Conservation (phyloP, 73 alveolate genomes). For the Paramecium biaurelia region DNA sequence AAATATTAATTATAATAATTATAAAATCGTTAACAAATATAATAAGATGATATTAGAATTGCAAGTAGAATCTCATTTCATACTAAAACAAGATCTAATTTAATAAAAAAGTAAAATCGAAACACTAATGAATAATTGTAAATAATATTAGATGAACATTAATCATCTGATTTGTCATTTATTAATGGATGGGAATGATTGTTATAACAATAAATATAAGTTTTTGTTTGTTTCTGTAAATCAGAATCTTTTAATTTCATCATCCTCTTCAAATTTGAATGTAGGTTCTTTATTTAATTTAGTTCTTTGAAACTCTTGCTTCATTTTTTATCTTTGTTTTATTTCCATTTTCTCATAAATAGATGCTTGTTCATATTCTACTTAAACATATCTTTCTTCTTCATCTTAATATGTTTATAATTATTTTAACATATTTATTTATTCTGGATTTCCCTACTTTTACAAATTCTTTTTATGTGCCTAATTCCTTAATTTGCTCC, state of each 20-base stretch:
- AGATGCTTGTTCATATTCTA: constrained; percentile 13
- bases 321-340: not conserved
- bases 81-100: not conserved
- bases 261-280: constrained; percentile 27
- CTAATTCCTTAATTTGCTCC: constrained; percentile 40
- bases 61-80: not conserved
- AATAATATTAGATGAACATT: not conserved
- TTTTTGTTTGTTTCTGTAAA: not conserved
- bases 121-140: not conserved
- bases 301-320: constrained; percentile 15
- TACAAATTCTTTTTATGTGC: not conserved
- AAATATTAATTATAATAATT: not conserved
- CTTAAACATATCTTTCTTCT: not conserved
- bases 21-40: not conserved
- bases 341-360: constrained; percentile 44
- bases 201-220: not conserved
- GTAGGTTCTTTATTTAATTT: not conserved
- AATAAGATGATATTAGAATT: not conserved
- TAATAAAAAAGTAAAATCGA: not conserved
- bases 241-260: not conserved
- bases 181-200: constrained; percentile 22
- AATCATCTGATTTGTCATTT: not conserved
- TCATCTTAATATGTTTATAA: constrained; percentile 1
- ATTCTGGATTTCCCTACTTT: not conserved
- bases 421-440: not conserved